Percentiles rank a stretch among this genome's conserved stretches.
Conservation (phyloP, 345 rosid genomes). For the Nasturtium officinale region DNA sequence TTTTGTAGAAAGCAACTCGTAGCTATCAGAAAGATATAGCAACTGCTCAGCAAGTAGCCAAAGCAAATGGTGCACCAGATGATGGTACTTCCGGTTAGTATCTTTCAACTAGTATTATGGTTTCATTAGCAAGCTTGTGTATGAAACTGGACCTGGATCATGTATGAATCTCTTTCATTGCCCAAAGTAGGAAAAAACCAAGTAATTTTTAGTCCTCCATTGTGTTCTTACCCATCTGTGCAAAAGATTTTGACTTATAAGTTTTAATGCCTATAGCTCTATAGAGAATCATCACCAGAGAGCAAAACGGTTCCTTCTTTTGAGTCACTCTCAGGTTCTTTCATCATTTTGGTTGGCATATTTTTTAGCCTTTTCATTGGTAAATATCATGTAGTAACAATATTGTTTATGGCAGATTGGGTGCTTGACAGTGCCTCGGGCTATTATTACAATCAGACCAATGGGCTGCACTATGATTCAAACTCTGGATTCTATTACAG, state of each 20-base stretch:
- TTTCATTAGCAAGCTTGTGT: slow-evolving; percentile 18
- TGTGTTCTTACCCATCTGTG: slow-evolving; percentile 14
- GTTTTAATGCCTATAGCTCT: slow-evolving; percentile 32
- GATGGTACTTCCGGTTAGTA: slow-evolving; percentile 63
- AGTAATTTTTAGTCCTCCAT: slow-evolving; percentile 2
- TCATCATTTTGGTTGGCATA: slow-evolving; percentile 27
- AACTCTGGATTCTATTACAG: slow-evolving; percentile 87
- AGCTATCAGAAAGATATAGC: slow-evolving; percentile 93
- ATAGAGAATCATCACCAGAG: slow-evolving; percentile 38
- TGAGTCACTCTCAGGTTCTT: slow-evolving; percentile 43
- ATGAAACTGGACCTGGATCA: too few species aligned
- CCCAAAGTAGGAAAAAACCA: neutral
- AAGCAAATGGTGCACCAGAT: slow-evolving; percentile 53
- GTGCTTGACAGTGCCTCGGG: slow-evolving; percentile 64
- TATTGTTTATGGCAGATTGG: slow-evolving; percentile 66
- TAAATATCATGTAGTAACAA: slow-evolving; percentile 26
- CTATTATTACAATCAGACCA: slow-evolving; percentile 62
- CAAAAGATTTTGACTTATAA: slow-evolving; percentile 31
- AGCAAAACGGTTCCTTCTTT: slow-evolving; percentile 24
- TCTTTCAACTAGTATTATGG: neutral
- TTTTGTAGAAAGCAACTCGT: slow-evolving; percentile 80
- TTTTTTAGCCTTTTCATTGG: slow-evolving; percentile 15
- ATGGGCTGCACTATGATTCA: slow-evolving; percentile 72
- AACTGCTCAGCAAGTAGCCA: slow-evolving; percentile 61
- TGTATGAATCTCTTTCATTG: neutral